Evolutionary conservation across 2,329 filamentous ascomycete genomes (phyloP).

Genomic region (Xylariaceae sp.): DNA sequence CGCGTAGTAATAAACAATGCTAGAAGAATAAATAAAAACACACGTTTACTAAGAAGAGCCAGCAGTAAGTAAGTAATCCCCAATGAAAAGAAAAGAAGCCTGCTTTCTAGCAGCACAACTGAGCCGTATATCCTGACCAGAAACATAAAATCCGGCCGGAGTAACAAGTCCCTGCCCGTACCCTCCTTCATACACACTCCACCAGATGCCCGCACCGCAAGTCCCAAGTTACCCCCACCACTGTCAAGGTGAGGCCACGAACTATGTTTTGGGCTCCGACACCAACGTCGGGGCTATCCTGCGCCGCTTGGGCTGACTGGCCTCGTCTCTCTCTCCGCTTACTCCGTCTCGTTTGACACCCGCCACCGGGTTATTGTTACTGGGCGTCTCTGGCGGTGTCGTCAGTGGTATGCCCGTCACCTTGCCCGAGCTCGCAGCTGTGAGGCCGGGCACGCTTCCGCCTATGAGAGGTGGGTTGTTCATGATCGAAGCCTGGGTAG

Average conservation of each 20-base stretch:
- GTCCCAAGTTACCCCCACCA: constrained; percentile 1
- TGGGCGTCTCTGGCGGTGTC: constrained; percentile 86
- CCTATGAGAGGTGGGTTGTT: constrained; percentile 76
- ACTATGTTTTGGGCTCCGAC: constrained; percentile 19
- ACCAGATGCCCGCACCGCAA: constrained; percentile 5
- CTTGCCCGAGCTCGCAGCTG: constrained; percentile 64
- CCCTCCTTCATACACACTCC: constrained; percentile 7
- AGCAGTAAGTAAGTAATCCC: background rate
- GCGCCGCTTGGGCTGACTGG: constrained; percentile 57
- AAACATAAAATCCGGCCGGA: too few relatives aligned
- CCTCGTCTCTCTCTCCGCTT: constrained; percentile 50
- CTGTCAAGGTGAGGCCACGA: background rate
- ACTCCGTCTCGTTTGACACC: constrained; percentile 54
- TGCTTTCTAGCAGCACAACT: too few relatives aligned
- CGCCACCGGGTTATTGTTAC: constrained; percentile 44
- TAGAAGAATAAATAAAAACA: too few relatives aligned
- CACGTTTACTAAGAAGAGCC: background rate
- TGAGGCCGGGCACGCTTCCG: constrained; percentile 69
- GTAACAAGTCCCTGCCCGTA: background rate
- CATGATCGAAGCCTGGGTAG: constrained; percentile 60
- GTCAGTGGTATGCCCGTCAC: constrained; percentile 65
- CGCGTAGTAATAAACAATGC: background rate
- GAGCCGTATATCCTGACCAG: too few relatives aligned
- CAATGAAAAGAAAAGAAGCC: too few relatives aligned
- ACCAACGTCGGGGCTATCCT: constrained; percentile 65